A percentile compares a stretch with the other conserved stretches of the same genome.
Conservation (phyloP, 352 stramenopile species). For the Pythium oligandrum region DNA sequence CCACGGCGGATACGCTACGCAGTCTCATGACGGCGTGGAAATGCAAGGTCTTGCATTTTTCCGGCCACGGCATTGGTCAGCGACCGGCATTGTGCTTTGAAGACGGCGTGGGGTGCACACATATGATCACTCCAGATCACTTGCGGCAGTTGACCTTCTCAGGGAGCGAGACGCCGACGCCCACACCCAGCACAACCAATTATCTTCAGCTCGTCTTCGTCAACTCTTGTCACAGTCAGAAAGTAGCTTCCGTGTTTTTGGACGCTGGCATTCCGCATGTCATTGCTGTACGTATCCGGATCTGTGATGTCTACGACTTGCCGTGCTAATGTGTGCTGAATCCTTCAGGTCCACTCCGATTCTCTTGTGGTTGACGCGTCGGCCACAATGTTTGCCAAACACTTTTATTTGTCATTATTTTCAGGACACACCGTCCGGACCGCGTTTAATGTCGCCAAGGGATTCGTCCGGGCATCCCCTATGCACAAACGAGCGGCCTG, state of each 20-base stretch:
- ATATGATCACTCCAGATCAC: slow-evolving; percentile 65
- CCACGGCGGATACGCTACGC: slow-evolving; percentile 66
- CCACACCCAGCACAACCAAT: slow-evolving; percentile 11
- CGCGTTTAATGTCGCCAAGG: slow-evolving; percentile 74
- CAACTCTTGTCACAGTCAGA: slow-evolving; percentile 83
- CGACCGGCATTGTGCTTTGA: slow-evolving; percentile 75
- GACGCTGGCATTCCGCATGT: slow-evolving; percentile 88
- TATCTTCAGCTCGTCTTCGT: slow-evolving; percentile 70
- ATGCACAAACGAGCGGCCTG: slow-evolving; percentile 57
- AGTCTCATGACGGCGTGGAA: slow-evolving; percentile 75
- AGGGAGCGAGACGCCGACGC: slow-evolving; percentile 11
- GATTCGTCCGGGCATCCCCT: slow-evolving; percentile 55
- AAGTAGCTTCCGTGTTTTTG: slow-evolving; percentile 84
- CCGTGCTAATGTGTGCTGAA: not conserved
- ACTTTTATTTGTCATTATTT: slow-evolving; percentile 82
- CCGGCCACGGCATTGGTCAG: slow-evolving; percentile 64
- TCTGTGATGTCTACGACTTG: not conserved
- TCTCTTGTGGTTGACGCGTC: slow-evolving; percentile 70
- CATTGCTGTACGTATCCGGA: slow-evolving; percentile 54
- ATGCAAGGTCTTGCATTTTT: slow-evolving; percentile 75
- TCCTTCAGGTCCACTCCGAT: slow-evolving; percentile 56
- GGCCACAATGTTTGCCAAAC: slow-evolving; percentile 80
- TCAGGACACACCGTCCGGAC: slow-evolving; percentile 61
- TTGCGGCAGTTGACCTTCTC: slow-evolving; percentile 69
- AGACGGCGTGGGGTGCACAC: slow-evolving; percentile 63